Percentiles rank a stretch among this genome's conserved stretches.
Conservation (phyloP, 257 asterid species). For the Verbascum thapsus region DNA sequence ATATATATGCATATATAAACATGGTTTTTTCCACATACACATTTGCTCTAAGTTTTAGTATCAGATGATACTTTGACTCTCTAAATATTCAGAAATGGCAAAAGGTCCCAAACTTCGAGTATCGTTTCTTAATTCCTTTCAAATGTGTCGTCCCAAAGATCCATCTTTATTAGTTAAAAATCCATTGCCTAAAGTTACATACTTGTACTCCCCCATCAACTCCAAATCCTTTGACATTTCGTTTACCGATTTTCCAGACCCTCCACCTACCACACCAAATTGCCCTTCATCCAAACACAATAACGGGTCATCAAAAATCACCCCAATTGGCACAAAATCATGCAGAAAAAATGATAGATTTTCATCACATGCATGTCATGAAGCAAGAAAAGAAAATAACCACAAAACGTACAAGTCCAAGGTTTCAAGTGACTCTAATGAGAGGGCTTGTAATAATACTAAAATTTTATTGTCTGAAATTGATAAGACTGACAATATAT, state of each 20-base stretch:
- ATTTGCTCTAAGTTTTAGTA: no score
- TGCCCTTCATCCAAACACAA: no score
- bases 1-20: conserved; percentile 10
- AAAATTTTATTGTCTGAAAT: background rate
- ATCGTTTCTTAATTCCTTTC: conserved; percentile 40
- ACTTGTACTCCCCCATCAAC: conserved; percentile 34
- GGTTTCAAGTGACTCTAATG: conserved; percentile 40
- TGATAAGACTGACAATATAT: no score
- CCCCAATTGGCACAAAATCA: no score
- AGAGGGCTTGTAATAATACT: conserved; percentile 5
- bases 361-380: conserved; percentile 7
- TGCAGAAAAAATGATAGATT: background rate
- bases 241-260: conserved; percentile 47
- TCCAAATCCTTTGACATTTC: conserved; percentile 44
- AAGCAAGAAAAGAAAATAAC: conserved; percentile 17
- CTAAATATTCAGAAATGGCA: conserved; percentile 21
- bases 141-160: conserved; percentile 45
- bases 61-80: no score
- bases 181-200: conserved; percentile 33
- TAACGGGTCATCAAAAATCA: conserved; percentile 27
- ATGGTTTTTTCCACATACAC: background rate
- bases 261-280: conserved; percentile 62
- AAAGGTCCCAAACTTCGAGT: conserved; percentile 29
- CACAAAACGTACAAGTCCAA: conserved; percentile 33
- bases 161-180: conserved; percentile 37